Base-by-base conservation (phyloP, 2,329 filamentous ascomycete genomes). In the Ascosphaera pollenicola region DNA sequence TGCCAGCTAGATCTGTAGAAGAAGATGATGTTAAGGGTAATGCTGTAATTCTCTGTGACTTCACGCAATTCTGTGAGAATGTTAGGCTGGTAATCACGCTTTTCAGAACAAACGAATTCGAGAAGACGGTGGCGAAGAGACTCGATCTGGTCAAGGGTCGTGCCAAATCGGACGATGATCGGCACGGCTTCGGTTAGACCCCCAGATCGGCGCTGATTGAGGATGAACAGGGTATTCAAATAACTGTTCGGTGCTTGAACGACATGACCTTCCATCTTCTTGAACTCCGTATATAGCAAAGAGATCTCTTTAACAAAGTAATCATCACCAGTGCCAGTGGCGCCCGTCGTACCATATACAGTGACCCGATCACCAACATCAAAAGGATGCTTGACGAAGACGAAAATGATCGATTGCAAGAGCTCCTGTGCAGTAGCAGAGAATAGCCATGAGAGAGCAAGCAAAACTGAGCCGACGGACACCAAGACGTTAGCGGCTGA, bases 1-100 rank as follows among this genome's bases (percentile, higher is more conserved):
- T 95, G 87, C 71, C 80, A 94, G 56, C 87, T 94, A 42, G 78
- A 83, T 58, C 94, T 94, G 69, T 94, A 92, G 65, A 94, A 94
- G 64, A 93, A 93, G 51, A 94, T 76, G 41, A 95, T 74, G 57
- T 93, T 94, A 51, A 94, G 69, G 3, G 75, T 84, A 51, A 92
- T 76, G 4, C 78, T 80, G 53, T 87, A 82, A 28, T 84, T 81
- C 49, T 93, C 77, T 17, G 76, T 73, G 39, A 95, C 75, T 7
- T 74, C 73, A 17, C 71, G 73, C 48, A 95, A 65, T 57, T 93
- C 84, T 0, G 82, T 91, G 30, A 93, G 69, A 41, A 93, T 84
- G 46, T 85, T 87, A 44, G 68, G 66, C 48, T 87, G 79, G 53
- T 82, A 92, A 51, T 94, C 87, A 41, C 87, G 78, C 61, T 92